Evolutionary conservation across 2,329 filamentous ascomycete genomes (phyloP), one percentile per base, ranked within the genome.

Genomic region (Esteya vermicola): DNA sequence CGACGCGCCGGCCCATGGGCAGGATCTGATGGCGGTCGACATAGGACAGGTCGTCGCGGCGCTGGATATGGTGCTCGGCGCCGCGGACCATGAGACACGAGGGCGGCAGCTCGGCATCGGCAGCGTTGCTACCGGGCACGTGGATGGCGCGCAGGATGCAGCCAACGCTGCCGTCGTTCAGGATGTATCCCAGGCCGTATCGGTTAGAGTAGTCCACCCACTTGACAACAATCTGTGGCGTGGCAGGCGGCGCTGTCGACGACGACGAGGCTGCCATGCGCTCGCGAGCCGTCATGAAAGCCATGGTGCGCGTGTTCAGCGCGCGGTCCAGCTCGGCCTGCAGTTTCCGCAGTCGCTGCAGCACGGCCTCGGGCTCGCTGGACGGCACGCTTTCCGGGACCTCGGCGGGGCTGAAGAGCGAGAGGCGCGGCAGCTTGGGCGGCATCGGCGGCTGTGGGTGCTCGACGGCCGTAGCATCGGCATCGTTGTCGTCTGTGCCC

Each of bases 191-290:
- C 14, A 91, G 68, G 12, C 84, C 84, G 55, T 86, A 85, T 55
- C 86, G 86, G 58, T 86, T 85, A 43, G 82, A 85, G 57, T 91
- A 91, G 55, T 91, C 84, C 7, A 91, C 84, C 84, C 84, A 91
- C 54, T 88, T 85, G 10, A 80, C 72, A 12, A 80, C 75, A 33
- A 80, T 72, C 53, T 77, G 60, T 53, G 80, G 69, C 53, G n/a
- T n/a, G n/a, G n/a, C n/a, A n/a, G n/a, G n/a, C n/a, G n/a, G n/a
- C n/a, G n/a, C n/a, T n/a, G n/a, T n/a, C n/a, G 79, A 58, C 45
- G 76, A 59, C 52, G 80, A 58, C 45, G 76, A 59, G 52, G 79
- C 53, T 53, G 70, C 62, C 41, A 68, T 56, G 45, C 67, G 58
- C 43, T 68, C 62, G 58, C 73, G 70, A 9, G 41, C 39, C 0